phyloP scores from a whole-genome alignment of 306 rosid species.

The Luffa aegyptiaca region DNA sequence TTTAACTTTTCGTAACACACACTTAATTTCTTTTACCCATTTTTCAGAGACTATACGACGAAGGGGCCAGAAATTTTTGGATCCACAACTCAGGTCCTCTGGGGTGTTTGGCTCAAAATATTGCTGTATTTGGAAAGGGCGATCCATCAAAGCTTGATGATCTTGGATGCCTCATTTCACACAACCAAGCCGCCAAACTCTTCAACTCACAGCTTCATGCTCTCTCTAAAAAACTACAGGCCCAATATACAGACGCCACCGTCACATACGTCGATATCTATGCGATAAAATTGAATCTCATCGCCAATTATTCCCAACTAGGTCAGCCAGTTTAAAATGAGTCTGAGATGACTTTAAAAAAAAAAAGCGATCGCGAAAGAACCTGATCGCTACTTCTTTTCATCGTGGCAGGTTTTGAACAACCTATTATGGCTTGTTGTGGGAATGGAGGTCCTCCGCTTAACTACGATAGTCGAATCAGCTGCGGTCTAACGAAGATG shows the following conservation, averaged over 20 bases:
- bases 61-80: slow-evolving; percentile 80
- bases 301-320: slow-evolving; percentile 45
- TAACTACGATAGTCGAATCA: slow-evolving; percentile 48
- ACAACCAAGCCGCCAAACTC: slow-evolving; percentile 68
- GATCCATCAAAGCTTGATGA: slow-evolving; percentile 68
- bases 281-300: slow-evolving; percentile 54
- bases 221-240: slow-evolving; percentile 48
- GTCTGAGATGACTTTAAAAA: not conserved
- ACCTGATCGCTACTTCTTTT: not conserved
- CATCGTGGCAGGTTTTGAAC: slow-evolving; percentile 55
- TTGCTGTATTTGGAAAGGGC: slow-evolving; percentile 59
- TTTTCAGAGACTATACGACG: slow-evolving; percentile 54
- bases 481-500: slow-evolving; percentile 57
- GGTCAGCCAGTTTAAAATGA: slow-evolving; percentile 27
- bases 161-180: slow-evolving; percentile 57
- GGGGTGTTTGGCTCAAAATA: slow-evolving; percentile 76
- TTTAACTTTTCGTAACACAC: too few relatives aligned
- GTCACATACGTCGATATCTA: slow-evolving; percentile 64
- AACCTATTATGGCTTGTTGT: slow-evolving; percentile 82
- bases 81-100: slow-evolving; percentile 88
- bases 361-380: not conserved
- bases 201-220: slow-evolving; percentile 79
- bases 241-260: slow-evolving; percentile 47
- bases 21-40: too few relatives aligned
- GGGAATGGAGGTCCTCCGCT: slow-evolving; percentile 86